Conservation (phyloP, 176 grass and related monocot species). For the Themeda triandra region DNA sequence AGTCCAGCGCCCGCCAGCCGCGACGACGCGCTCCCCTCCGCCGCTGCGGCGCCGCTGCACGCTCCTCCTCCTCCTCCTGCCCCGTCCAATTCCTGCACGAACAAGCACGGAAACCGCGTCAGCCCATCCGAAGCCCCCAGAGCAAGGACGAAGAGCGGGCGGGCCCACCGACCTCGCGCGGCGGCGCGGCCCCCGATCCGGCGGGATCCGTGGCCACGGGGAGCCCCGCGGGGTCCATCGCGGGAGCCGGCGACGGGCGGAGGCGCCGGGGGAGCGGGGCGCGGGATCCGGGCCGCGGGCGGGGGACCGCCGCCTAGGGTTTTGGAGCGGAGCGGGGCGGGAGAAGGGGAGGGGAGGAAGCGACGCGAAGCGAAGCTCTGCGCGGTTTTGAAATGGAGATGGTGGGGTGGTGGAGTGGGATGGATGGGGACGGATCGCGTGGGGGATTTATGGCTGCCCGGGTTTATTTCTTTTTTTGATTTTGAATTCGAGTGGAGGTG, state of each 20-base stretch:
- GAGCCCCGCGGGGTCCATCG: conserved; percentile 25
- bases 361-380: neutral
- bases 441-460: conserved; percentile 28
- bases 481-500: conserved; percentile 61
- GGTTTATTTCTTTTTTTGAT: conserved; percentile 4
- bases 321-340: neutral
- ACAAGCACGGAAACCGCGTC: neutral
- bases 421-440: neutral
- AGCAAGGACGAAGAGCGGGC: neutral
- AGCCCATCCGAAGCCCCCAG: neutral
- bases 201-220: conserved; percentile 9
- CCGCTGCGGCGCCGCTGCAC: neutral
- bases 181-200: conserved; percentile 29
- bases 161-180: conserved; percentile 11
- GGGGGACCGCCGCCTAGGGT: conserved; percentile 46
- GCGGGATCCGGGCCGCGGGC: conserved; percentile 34
- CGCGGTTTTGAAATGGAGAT: conserved; percentile 28
- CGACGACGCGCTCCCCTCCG: conserved; percentile 2
- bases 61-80: neutral
- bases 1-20: neutral
- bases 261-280: neutral
- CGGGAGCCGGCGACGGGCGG: neutral
- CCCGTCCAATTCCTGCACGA: conserved; percentile 31
- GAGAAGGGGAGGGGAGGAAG: neutral
- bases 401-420: neutral